Conservation (phyloP, 495 filamentous ascomycete species). For the Immersiella caudata region DNA sequence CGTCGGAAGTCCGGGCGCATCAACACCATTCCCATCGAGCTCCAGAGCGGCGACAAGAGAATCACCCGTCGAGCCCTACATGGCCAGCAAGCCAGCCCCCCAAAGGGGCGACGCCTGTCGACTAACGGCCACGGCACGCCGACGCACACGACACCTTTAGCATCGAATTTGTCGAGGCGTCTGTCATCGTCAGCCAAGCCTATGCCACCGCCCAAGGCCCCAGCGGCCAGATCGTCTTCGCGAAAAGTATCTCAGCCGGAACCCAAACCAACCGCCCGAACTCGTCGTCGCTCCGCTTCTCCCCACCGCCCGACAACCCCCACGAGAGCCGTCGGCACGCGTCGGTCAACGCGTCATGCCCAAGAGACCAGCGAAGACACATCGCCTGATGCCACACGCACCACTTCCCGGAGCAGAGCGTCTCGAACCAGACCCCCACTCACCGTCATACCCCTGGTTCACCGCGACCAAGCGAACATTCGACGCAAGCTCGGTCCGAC, state of each 20-base stretch:
- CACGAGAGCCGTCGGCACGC: slow-evolving; percentile 41
- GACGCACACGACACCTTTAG: slow-evolving; percentile 22
- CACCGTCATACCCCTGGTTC: slow-evolving; percentile 53
- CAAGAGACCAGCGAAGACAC: slow-evolving; percentile 32
- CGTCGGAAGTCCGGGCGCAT: slow-evolving; percentile 84
- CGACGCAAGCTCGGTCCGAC: slow-evolving; percentile 50
- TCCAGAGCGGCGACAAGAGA: slow-evolving; percentile 68
- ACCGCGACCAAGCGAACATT: slow-evolving; percentile 54
- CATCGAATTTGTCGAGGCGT: slow-evolving; percentile 21
- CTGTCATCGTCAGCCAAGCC: slow-evolving; percentile 28
- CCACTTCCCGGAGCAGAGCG: slow-evolving; percentile 47
- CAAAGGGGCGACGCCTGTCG: slow-evolving; percentile 22
- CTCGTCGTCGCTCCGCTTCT: slow-evolving; percentile 38
- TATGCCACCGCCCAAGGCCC: slow-evolving; percentile 17
- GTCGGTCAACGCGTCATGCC: slow-evolving; percentile 42
- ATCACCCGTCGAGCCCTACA: slow-evolving; percentile 49
- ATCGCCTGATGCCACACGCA: slow-evolving; percentile 29
- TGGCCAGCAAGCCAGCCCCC: slow-evolving; percentile 32
- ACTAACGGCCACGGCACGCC: slow-evolving; percentile 25
- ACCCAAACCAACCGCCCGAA: slow-evolving; percentile 34
- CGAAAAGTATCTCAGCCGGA: slow-evolving; percentile 27
- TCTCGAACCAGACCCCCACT: slow-evolving; percentile 43
- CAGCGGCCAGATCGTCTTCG: slow-evolving; percentile 24
- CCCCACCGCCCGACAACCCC: slow-evolving; percentile 38
- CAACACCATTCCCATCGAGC: slow-evolving; percentile 70